Conservation (phyloP, 164 flowering plant species). For the Liquidambar formosana region DNA sequence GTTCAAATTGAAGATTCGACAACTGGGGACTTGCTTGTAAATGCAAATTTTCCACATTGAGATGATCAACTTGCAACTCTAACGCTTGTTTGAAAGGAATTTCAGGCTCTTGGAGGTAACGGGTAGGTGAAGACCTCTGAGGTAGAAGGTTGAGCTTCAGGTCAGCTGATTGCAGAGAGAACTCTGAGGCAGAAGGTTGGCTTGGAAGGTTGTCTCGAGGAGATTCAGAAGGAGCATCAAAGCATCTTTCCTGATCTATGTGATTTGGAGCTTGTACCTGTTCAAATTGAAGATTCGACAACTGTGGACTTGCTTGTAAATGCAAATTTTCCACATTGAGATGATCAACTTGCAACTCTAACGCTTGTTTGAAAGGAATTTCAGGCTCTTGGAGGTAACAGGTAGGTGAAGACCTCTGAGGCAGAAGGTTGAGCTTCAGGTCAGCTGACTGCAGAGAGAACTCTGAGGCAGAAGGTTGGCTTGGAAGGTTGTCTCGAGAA, state of each 20-base stretch:
- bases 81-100: neutral
- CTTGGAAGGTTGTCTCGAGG: constrained; percentile 13
- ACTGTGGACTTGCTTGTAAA: constrained; percentile 2
- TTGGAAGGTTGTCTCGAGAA: constrained; percentile 12
- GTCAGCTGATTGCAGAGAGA: constrained; percentile 10
- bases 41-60: neutral
- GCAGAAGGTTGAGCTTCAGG: constrained; percentile 21
- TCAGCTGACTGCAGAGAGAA: constrained; percentile 10
- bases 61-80: constrained; percentile 6
- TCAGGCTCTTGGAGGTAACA: constrained; percentile 3
- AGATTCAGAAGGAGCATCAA: constrained; percentile 16
- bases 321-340: neutral
- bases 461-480: constrained; percentile 22
- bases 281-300: constrained; percentile 5
- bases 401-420: constrained; percentile 9
- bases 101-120: constrained; percentile 5
- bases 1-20: constrained; percentile 2
- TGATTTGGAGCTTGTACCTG: constrained; percentile 7
- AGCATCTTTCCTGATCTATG: constrained; percentile 15
- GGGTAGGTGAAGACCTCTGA: constrained; percentile 7
- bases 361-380: neutral
- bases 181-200: constrained; percentile 22
- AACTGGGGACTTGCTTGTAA: constrained; percentile 5
- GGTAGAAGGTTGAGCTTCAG: constrained; percentile 21
- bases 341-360: constrained; percentile 7